These are phyloP conservation scores for Mixia osmundae DNA, from an alignment of 1,284 basidiomycete species.

Conservation along the genomic window DNA sequence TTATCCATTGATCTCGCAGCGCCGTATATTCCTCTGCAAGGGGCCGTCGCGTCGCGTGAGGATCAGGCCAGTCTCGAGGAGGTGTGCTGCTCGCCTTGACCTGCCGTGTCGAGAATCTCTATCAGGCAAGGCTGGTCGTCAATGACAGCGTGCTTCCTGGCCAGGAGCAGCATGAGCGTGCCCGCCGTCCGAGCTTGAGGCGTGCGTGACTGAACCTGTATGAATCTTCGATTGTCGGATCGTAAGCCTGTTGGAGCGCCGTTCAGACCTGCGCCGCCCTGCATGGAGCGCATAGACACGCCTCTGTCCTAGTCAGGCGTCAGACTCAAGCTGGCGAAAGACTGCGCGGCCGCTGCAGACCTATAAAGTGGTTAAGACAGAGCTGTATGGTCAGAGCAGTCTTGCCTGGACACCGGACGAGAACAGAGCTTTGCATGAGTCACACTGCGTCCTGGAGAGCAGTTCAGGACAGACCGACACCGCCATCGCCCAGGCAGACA, in stretches of 20 bases:
- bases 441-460: too few relatives aligned
- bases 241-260: constrained; percentile 16
- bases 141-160: constrained; percentile 23
- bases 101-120: constrained; percentile 22
- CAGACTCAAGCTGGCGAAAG: not conserved
- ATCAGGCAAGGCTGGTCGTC: constrained; percentile 24
- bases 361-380: constrained; percentile 14
- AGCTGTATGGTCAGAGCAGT: constrained; percentile 21
- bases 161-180: not conserved
- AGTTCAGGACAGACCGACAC: too few relatives aligned
- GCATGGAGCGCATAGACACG: not conserved
- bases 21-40: constrained; percentile 23
- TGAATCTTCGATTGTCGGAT: constrained; percentile 18
- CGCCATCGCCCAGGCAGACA: constrained; percentile 7
- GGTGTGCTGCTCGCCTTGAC: constrained; percentile 13
- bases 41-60: too few relatives aligned
- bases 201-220: not conserved
- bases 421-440: too few relatives aligned
- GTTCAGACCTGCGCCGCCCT: not conserved
- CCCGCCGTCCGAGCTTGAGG: not conserved
- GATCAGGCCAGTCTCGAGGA: too few relatives aligned
- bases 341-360: not conserved
- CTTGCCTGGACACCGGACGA: constrained; percentile 21
- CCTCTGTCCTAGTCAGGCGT: not conserved
- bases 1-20: constrained; percentile 24